Conservation (phyloP, 495 filamentous ascomycete genomes). For the Lepidopterella palustris region DNA sequence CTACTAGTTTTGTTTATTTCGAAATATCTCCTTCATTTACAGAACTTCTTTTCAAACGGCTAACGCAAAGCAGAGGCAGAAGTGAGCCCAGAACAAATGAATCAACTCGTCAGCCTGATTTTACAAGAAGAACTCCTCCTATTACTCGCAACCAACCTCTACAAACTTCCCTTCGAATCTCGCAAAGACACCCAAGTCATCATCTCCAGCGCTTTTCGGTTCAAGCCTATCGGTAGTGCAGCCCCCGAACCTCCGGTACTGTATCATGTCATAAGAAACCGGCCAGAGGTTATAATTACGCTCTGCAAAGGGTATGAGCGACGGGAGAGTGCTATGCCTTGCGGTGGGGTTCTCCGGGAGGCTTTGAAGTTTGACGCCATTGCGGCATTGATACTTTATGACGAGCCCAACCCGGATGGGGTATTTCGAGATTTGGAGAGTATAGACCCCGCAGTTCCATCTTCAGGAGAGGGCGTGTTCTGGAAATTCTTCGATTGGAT, state of each 20-base stretch:
- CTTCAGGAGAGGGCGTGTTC: conserved; percentile 75
- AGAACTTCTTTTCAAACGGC: too few species aligned
- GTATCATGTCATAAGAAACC: conserved; percentile 72
- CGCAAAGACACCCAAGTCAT: conserved; percentile 86
- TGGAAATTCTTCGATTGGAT: conserved; percentile 99
- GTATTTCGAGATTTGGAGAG: conserved; percentile 51
- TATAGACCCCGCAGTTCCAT: conserved; percentile 58
- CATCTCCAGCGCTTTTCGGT: conserved; percentile 81
- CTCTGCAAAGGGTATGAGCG: conserved; percentile 85
- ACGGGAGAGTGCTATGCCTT: conserved; percentile 86
- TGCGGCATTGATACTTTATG: conserved; percentile 82
- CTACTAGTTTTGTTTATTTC: not conserved
- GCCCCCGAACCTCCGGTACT: conserved; percentile 68
- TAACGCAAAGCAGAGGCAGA: conserved; percentile 59
- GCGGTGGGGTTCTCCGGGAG: conserved; percentile 84
- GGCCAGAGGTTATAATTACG: conserved; percentile 80
- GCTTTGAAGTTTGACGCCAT: conserved; percentile 86
- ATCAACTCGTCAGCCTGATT: conserved; percentile 68
- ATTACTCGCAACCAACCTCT: conserved; percentile 68
- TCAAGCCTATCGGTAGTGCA: conserved; percentile 54
- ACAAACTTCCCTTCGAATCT: conserved; percentile 85
- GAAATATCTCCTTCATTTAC: conserved; percentile 8
- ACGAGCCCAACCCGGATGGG: conserved; percentile 62
- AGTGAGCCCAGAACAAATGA: conserved; percentile 76
- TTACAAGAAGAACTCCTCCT: conserved; percentile 85